Base-by-base conservation (phyloP, 192 early-diverging fungal genomes). In the Coemansia sp. region DNA sequence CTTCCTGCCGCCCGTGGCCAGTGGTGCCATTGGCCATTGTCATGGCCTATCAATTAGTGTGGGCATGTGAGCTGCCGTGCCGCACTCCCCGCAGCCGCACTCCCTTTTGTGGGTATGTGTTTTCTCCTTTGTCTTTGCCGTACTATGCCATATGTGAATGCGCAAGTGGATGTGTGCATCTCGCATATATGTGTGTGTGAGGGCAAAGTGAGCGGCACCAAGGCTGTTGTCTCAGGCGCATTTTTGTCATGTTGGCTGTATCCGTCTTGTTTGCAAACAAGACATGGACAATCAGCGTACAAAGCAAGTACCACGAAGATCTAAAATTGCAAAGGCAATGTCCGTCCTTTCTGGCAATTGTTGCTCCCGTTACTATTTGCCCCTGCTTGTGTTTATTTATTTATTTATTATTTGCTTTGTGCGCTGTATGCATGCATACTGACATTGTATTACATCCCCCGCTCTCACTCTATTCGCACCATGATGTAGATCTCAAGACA, bases 401-500 rank as follows among this genome's bases (percentile, higher is more conserved):
- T 63, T 63, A 42, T 43, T 64, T 71, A 71, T 38, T 52, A 41
- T 59, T 51, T 52, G 20, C 31, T 57, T 60, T 72, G 52, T 67
- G 42, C 41, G 40, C 29, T 60, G 13, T 12, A 43, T 69, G 27
- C 40, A 57, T 59, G 54, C 34, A 59, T 43, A 27, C 24, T 13
- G 38, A n/a, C 15, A 61, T 61, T 61, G 34, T 61, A 33, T n/a
- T n/a, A 33, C 59, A 33, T 34, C 59, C 29, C 12, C 55, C 31
- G 38, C 29, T 55, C 29, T 38, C 51, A 57, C 52, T 46, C 55
- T 71, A 44, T 64, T 38, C 36, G 46, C 29, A 33, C 59, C 59
- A 61, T 61, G 34, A 40, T 66, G 73, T 82, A 82, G 80, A 82
- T 78, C 75, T 82, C 67, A 46, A 75, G 63, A 52, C 72, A 20